Percentiles rank a stretch among this genome's conserved stretches.
phyloP scores from a whole-genome alignment of 164 flowering plant genomes.

The Chimonanthus salicifolius region DNA sequence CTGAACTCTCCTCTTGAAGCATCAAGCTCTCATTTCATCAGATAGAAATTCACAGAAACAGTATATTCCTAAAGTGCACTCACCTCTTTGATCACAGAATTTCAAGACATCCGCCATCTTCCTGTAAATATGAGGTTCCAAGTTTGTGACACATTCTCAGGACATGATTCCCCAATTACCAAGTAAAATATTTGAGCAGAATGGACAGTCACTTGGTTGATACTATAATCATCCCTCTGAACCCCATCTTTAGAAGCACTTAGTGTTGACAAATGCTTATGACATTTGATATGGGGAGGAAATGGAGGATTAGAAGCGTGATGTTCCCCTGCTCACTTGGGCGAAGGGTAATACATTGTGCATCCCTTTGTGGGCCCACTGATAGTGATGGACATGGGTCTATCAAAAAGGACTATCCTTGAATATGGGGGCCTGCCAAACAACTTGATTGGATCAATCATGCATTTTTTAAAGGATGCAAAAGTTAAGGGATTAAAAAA shows the following conservation, averaged over 20 bases:
- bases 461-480: too few relatives aligned
- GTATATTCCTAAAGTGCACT: neutral
- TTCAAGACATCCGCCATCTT: too few relatives aligned
- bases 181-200: neutral
- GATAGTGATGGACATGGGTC: too few relatives aligned
- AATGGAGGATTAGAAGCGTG: neutral
- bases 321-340: neutral
- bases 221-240: too few relatives aligned
- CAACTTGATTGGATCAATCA: too few relatives aligned
- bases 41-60: neutral
- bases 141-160: neutral
- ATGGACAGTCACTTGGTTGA: neutral
- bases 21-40: neutral
- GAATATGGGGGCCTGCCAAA: too few relatives aligned
- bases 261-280: neutral
- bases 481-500: too few relatives aligned
- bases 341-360: neutral
- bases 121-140: neutral
- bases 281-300: neutral
- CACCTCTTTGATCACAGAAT: neutral
- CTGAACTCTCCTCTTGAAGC: neutral
- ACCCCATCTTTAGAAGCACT: neutral
- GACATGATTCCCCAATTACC: neutral
- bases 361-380: too few relatives aligned
- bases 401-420: too few relatives aligned